These are phyloP conservation scores for Priceomyces haplophilus DNA, from an alignment of 805 yeast species.

Conservation along the genomic window DNA sequence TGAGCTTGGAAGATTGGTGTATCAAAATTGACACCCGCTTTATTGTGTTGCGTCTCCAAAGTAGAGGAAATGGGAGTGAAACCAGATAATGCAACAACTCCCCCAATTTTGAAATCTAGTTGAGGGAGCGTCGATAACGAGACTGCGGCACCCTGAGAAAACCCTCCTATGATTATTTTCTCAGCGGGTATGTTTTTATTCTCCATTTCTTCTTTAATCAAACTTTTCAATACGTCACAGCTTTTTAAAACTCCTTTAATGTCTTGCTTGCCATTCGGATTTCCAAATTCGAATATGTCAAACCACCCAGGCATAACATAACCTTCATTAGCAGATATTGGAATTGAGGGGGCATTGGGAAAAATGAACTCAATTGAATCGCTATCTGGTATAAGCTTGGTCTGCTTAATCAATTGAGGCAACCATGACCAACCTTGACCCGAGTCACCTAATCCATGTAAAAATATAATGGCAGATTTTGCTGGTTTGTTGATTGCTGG, in stretches of 20 bases:
- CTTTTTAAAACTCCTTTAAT: slow-evolving; percentile 51
- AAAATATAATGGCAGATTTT: slow-evolving; percentile 60
- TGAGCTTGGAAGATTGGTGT: slow-evolving; percentile 89
- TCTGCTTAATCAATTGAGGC: slow-evolving; percentile 55
- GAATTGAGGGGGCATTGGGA: slow-evolving; percentile 81
- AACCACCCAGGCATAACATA: slow-evolving; percentile 81
- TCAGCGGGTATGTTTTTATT: slow-evolving; percentile 52
- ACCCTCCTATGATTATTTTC: slow-evolving; percentile 87
- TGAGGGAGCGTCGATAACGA: slow-evolving; percentile 59
- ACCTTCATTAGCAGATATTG: slow-evolving; percentile 69
- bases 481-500: slow-evolving; percentile 29
- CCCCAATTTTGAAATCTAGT: slow-evolving; percentile 66
- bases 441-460: slow-evolving; percentile 91
- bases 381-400: slow-evolving; percentile 47
- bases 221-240: slow-evolving; percentile 41
- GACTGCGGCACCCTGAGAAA: slow-evolving; percentile 90
- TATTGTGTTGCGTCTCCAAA: slow-evolving; percentile 15
- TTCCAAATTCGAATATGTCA: slow-evolving; percentile 60
- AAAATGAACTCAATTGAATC: slow-evolving; percentile 63
- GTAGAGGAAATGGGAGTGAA: slow-evolving; percentile 46
- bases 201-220: slow-evolving; percentile 53
- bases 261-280: slow-evolving; percentile 47
- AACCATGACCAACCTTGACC: slow-evolving; percentile 89
- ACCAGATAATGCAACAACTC: slow-evolving; percentile 75
- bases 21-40: slow-evolving; percentile 40